Conservation (phyloP, 257 asterid genomes). For the Cordia subcordata region DNA sequence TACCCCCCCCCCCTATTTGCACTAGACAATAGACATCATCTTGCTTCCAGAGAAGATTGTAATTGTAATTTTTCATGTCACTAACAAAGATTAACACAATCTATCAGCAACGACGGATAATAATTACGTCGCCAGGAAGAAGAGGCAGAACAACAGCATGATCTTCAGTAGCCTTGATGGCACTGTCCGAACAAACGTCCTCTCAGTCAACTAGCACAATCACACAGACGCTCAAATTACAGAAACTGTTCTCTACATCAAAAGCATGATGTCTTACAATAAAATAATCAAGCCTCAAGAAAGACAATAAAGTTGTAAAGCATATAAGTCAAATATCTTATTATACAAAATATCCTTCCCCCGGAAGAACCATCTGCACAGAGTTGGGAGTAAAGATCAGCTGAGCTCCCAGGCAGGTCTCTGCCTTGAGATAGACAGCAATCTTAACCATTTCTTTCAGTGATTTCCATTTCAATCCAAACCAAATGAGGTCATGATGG, state of each 20-base stretch:
- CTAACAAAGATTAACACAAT: too few species aligned
- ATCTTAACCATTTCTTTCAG: too few species aligned
- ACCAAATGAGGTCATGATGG: not conserved
- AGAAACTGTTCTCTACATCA: not conserved
- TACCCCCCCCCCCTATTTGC: too few species aligned
- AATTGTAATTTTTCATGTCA: too few species aligned
- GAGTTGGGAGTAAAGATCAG: not conserved
- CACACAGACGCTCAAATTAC: not conserved
- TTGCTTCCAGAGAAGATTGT: too few species aligned
- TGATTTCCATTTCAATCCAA: not conserved
- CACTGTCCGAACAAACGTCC: not conserved
- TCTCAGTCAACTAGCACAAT: not conserved
- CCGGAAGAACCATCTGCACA: slow-evolving; percentile 13
- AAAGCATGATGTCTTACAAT: slow-evolving; percentile 3
- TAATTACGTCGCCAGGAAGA: too few species aligned
- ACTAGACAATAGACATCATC: too few species aligned
- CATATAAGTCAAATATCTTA: not conserved
- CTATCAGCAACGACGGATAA: too few species aligned
- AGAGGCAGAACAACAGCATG: too few species aligned
- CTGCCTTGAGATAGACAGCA: too few species aligned
- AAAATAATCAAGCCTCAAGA: slow-evolving; percentile 2
- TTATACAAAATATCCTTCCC: slow-evolving; percentile 3
- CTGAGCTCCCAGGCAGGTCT: not conserved
- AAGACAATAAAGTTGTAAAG: not conserved
- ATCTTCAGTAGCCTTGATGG: not conserved